Percentiles rank a stretch among this genome's conserved stretches.
These are phyloP conservation scores for Achaetomiella virescens DNA, from an alignment of 495 filamentous ascomycete species.

Conservation along the genomic window DNA sequence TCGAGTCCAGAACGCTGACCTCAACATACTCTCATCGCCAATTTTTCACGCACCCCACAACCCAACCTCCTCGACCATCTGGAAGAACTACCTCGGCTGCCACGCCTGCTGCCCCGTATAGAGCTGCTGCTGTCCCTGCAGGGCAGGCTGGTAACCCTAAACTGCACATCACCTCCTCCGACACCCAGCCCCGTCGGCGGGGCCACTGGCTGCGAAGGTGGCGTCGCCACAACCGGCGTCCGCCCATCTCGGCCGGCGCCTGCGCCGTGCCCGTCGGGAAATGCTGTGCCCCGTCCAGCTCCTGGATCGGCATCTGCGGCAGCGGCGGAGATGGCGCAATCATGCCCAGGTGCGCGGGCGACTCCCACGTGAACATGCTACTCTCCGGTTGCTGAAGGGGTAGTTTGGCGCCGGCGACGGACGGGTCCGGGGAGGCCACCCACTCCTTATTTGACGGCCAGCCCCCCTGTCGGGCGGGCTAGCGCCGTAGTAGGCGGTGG, in stretches of 20 bases:
- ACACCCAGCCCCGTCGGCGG: background rate
- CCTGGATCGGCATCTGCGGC: background rate
- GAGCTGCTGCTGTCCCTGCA: background rate
- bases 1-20: background rate
- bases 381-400: constrained; percentile 4
- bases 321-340: background rate
- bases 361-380: constrained; percentile 31
- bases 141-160: background rate
- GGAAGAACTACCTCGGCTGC: background rate
- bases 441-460: constrained; percentile 15
- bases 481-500: background rate
- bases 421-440: constrained; percentile 10
- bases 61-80: background rate
- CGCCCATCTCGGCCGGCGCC: constrained; percentile 12
- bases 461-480: constrained; percentile 8
- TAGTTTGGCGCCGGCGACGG: too few species aligned
- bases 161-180: background rate
- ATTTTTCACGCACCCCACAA: background rate
- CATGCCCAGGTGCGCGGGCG: constrained; percentile 22
- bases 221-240: background rate
- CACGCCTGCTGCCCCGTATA: background rate
- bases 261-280: background rate
- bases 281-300: background rate
- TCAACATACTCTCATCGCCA: background rate
- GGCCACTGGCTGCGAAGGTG: background rate